Evolutionary conservation across 768 basidiomycete genomes (phyloP), one percentile per base, ranked within the genome.

Genomic region (Tephrocybe sp.): DNA sequence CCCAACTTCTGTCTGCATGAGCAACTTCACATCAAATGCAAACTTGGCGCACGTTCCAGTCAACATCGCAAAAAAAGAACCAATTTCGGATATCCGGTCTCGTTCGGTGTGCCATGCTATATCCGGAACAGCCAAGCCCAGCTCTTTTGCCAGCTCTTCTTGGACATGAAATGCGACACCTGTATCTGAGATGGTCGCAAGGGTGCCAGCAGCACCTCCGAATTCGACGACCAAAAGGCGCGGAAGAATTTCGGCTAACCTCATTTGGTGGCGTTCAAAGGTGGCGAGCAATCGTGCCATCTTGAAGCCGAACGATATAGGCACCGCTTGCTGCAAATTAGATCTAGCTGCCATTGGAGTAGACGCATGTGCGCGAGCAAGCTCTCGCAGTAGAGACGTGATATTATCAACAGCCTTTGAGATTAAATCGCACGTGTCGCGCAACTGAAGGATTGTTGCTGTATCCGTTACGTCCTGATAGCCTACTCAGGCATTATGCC

Each of bases 381-480:
- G 54, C 30, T 45, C 50, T 29, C 59, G 58, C 24, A 75, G 65
- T 10, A 52, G 47, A 27, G 52, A 46, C 16, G 56, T 60, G 21
- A 75, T 72, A 1, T 50, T 49, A 10, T 55, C 53, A 21, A 76
- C 53, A 2, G 66, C 57, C 5, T 53, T 19, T 1, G 57, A 58
- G n/a, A 72, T 53, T 12, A 74, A 57, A 27, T 61, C 49, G 34
- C 73, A 64, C 3, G 73, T 77, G 50, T 69, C 66, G 2, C 61
- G 63, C 19, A 77, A 55, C 54, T 75, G 75, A 6, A 75, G 64
- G 36, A 74, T 55, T 0, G 73, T 75, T 6, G 74, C 65, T 4
- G 75, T 77, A 33, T 76, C 75, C n/a, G 71, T 75, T 3, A 77
- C 72, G 52, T 77, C 75, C 76, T 76, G 38, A 36, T n/a, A 18